Evolutionary conservation across 495 filamentous ascomycete genomes (phyloP), one percentile per base, ranked within the genome.

Genomic region (Clohesyomyces aquaticus): DNA sequence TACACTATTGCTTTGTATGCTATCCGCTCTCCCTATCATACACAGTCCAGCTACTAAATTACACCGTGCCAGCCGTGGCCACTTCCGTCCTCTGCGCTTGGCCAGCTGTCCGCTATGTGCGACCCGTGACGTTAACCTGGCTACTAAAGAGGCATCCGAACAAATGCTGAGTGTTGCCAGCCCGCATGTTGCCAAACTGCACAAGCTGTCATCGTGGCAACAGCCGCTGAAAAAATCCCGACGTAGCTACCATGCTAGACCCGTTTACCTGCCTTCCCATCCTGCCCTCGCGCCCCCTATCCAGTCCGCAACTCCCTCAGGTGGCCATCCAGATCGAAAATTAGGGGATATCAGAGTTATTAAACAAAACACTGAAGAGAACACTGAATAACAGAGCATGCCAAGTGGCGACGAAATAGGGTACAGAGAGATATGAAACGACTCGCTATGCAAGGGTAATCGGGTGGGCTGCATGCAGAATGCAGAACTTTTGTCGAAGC

Each of bases 391-490:
- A 55, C 57, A 53, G 59, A 19, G 57, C 18, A 62, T 18, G 18
- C 52, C 26, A 25, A 58, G 58, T 59, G 25, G 47, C 53, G n/a
- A n/a, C n/a, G 21, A 45, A 29, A 58, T 59, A 70, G 22, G 67
- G 49, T 70, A 70, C 53, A 63, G 47, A 50, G 56, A 57, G 59
- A 61, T 38, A 63, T 63, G 65, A 27, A 65, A 68, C 1, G 47
- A 60, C 45, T 59, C 67, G 63, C 67, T 70, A 70, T 70, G 67
- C 67, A 66, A 60, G 59, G 66, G 62, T 53, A 68, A 41, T 58
- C 38, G 38, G 54, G 32, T 46, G 51, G 53, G 38, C 51, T 42
- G 28, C 51, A 55, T 47, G 25, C 23, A 43, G 53, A 22, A 59
- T 59, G 53, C 57, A 69, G 28, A 62, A 59, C 51, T 69, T 69